Conservation (phyloP, 495 filamentous ascomycete genomes). For the Tuber melanosporum region DNA sequence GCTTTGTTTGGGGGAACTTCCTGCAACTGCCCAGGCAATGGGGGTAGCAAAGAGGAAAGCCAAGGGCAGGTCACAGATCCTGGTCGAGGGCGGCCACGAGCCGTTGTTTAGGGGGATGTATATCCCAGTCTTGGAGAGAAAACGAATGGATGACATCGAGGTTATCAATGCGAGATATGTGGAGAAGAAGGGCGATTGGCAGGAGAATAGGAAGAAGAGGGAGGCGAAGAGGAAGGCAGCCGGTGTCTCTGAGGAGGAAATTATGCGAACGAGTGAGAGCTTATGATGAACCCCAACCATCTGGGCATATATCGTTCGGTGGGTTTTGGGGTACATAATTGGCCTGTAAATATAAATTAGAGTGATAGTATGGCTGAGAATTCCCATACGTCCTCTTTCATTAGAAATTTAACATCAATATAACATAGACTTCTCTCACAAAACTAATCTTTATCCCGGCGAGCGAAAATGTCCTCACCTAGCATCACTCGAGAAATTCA, state of each 20-base stretch:
- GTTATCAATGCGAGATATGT: conserved; percentile 73
- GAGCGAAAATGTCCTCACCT: background rate
- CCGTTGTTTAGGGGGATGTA: conserved; percentile 60
- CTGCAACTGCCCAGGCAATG: background rate
- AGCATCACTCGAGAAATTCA: background rate
- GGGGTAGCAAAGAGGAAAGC: conserved; percentile 29
- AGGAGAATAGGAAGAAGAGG: conserved; percentile 45
- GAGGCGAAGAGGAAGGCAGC: conserved; percentile 34
- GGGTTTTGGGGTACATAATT: conserved; percentile 49
- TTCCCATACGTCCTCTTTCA: background rate
- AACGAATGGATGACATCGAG: conserved; percentile 57
- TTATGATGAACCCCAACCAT: background rate
- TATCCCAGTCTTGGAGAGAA: conserved; percentile 61
- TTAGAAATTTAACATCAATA: background rate
- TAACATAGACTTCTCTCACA: background rate
- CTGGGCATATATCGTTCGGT: conserved; percentile 41
- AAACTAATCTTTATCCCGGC: background rate
- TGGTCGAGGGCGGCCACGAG: conserved; percentile 65
- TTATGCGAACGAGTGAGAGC: conserved; percentile 35
- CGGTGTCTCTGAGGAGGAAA: conserved; percentile 35
- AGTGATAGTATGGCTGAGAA: conserved; percentile 21
- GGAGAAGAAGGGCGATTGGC: conserved; percentile 56
- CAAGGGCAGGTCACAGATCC: conserved; percentile 51
- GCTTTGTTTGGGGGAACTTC: background rate
- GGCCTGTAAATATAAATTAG: conserved; percentile 52